A percentile compares a stretch with the other conserved stretches of the same genome.
These are phyloP conservation scores for Microbotryomycetes sp. DNA, from an alignment of 1,284 basidiomycete genomes.

Conservation along the genomic window DNA sequence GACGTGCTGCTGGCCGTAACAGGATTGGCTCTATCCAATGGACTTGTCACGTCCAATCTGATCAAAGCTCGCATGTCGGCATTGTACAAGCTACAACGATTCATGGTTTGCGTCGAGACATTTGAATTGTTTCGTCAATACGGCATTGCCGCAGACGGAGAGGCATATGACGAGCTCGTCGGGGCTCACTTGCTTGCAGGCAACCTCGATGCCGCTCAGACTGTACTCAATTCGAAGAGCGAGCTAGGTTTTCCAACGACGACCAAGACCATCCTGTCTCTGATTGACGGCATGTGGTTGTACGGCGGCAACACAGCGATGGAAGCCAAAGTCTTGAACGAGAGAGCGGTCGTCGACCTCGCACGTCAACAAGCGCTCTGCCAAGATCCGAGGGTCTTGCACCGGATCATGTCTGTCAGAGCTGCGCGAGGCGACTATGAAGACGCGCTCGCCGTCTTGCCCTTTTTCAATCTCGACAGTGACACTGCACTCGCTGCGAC, in stretches of 20 bases:
- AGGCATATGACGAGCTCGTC: slow-evolving; percentile 24
- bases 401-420: slow-evolving; percentile 19
- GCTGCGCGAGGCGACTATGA: slow-evolving; percentile 2
- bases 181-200: slow-evolving; percentile 16
- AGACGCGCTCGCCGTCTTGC: slow-evolving; percentile 16
- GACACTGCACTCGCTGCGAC: not conserved
- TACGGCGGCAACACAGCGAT: slow-evolving; percentile 25
- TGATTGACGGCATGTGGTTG: slow-evolving; percentile 26
- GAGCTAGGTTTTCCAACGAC: slow-evolving; percentile 15
- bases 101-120: slow-evolving; percentile 6
- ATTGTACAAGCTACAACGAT: slow-evolving; percentile 11
- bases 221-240: slow-evolving; percentile 15
- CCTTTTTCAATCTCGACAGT: slow-evolving; percentile 9
- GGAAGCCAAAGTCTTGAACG: slow-evolving; percentile 21
- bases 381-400: slow-evolving; percentile 22
- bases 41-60: slow-evolving; percentile 1
- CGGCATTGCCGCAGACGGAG: not conserved
- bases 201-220: slow-evolving; percentile 21
- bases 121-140: slow-evolving; percentile 6
- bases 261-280: slow-evolving; percentile 8
- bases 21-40: slow-evolving; percentile 1
- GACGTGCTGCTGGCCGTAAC: slow-evolving; percentile 1
- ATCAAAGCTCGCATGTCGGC: slow-evolving; percentile 9
- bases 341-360: not conserved
- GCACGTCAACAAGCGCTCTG: not conserved